Evolutionary conservation across 495 filamentous ascomycete species (phyloP).

Genomic region (Hypoxylon subgilvum): DNA sequence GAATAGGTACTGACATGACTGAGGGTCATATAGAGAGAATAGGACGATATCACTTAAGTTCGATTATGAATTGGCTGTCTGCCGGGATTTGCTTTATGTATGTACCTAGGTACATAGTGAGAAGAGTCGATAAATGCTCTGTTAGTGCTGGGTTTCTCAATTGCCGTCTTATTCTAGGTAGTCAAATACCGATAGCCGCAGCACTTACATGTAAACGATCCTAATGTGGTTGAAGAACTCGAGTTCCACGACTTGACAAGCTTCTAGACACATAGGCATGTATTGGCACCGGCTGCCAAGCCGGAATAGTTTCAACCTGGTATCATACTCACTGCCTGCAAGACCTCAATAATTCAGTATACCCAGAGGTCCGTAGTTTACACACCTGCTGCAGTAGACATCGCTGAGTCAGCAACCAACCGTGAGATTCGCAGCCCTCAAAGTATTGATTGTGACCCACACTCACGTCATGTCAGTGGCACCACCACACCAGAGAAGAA

Average conservation of each 20-base stretch:
- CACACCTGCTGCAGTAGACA: neutral
- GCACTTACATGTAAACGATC: slow-evolving; percentile 5
- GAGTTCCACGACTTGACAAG: no score
- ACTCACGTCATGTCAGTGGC: slow-evolving; percentile 30
- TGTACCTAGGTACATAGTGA: no score
- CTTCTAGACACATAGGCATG: no score
- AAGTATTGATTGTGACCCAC: slow-evolving; percentile 1
- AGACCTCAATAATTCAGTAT: no score
- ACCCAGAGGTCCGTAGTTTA: no score
- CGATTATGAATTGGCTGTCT: neutral
- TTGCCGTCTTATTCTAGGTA: slow-evolving; percentile 7
- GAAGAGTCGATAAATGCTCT: neutral
- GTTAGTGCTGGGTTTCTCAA: neutral
- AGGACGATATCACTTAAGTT: neutral
- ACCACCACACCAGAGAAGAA: slow-evolving; percentile 15
- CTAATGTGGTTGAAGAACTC: no score
- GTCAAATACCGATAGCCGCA: slow-evolving; percentile 24
- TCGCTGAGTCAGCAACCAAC: slow-evolving; percentile 22
- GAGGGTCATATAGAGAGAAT: neutral
- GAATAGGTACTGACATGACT: neutral
- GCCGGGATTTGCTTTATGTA: neutral
- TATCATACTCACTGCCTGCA: no score
- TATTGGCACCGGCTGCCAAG: no score
- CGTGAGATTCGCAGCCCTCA: slow-evolving; percentile 19
- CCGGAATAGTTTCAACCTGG: no score